Evolutionary conservation across 306 rosid species (phyloP).

Genomic region (Malus orientalis): DNA sequence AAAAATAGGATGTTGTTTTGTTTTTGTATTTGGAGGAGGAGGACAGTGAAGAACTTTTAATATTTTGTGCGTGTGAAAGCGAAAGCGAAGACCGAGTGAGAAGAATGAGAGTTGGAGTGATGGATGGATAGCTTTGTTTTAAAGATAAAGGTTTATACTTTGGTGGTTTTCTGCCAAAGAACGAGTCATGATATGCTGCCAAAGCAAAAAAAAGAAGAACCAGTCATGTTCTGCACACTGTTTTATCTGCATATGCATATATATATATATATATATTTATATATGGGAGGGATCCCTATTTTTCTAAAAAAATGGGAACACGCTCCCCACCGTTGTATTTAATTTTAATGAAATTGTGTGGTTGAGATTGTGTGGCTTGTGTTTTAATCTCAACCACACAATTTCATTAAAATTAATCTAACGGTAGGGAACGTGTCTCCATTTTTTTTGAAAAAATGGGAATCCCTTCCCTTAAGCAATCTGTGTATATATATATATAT

Average conservation of each 20-base stretch:
- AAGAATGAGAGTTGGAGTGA: background rate
- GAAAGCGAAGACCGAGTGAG: constrained; percentile 14
- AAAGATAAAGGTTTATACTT: background rate
- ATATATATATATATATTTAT: too few relatives aligned
- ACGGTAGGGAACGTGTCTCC: too few relatives aligned
- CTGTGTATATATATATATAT: background rate
- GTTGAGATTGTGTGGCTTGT: too few relatives aligned
- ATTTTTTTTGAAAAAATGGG: too few relatives aligned
- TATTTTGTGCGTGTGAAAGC: background rate
- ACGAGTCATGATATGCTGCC: background rate
- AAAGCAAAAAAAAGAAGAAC: background rate
- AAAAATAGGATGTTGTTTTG: background rate
- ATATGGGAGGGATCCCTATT: too few relatives aligned
- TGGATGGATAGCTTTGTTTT: constrained; percentile 6
- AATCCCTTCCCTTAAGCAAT: too few relatives aligned
- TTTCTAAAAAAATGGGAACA: too few relatives aligned
- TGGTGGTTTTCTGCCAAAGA: background rate
- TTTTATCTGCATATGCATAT: too few relatives aligned
- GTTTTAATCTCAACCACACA: too few relatives aligned
- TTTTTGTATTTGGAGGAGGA: background rate
- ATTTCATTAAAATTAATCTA: too few relatives aligned
- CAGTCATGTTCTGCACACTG: constrained; percentile 6
- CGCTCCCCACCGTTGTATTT: too few relatives aligned
- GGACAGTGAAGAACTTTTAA: constrained; percentile 2
- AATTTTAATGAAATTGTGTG: too few relatives aligned